These are phyloP conservation scores for Alternaria sp. DNA, from an alignment of 2,329 filamentous ascomycete species.

Conservation along the genomic window DNA sequence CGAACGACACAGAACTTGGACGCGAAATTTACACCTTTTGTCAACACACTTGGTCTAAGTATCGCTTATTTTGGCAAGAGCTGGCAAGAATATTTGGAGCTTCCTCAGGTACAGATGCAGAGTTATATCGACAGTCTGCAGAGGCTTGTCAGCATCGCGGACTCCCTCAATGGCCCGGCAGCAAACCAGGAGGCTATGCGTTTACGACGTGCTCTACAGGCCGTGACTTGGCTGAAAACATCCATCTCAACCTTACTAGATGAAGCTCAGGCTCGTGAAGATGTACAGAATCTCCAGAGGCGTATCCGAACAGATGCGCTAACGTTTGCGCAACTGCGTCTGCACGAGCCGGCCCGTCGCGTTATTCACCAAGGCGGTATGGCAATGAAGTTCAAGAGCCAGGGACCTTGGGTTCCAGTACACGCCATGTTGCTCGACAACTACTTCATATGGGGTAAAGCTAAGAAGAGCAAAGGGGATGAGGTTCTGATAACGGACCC, in stretches of 20 bases:
- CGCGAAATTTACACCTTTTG: slow-evolving; percentile 31
- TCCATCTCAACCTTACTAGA: slow-evolving; percentile 17
- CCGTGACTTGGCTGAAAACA: slow-evolving; percentile 19
- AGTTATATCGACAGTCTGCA: slow-evolving; percentile 25
- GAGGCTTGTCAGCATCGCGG: slow-evolving; percentile 16
- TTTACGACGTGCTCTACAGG: slow-evolving; percentile 21
- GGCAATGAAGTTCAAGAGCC: slow-evolving; percentile 38
- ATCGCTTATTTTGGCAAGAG: slow-evolving; percentile 30
- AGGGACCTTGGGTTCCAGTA: slow-evolving; percentile 39
- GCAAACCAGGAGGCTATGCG: slow-evolving; percentile 12
- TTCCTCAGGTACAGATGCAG: slow-evolving; percentile 34
- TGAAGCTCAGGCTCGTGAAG: slow-evolving; percentile 27
- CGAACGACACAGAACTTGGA: slow-evolving; percentile 28
- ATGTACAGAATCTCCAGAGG: slow-evolving; percentile 31
- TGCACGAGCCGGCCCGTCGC: slow-evolving; percentile 23
- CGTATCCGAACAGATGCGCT: slow-evolving; percentile 28
- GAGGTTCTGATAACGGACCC: slow-evolving; percentile 25
- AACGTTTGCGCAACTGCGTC: slow-evolving; percentile 22
- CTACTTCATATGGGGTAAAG: slow-evolving; percentile 38
- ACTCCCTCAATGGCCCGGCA: neutral
- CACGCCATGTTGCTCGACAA: slow-evolving; percentile 41
- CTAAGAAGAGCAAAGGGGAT: slow-evolving; percentile 28
- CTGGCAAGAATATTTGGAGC: slow-evolving; percentile 37
- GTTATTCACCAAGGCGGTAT: slow-evolving; percentile 33
- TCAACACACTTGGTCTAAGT: slow-evolving; percentile 36